Evolutionary conservation across 2,329 filamentous ascomycete species (phyloP).

Genomic region (Diaporthe capsici): DNA sequence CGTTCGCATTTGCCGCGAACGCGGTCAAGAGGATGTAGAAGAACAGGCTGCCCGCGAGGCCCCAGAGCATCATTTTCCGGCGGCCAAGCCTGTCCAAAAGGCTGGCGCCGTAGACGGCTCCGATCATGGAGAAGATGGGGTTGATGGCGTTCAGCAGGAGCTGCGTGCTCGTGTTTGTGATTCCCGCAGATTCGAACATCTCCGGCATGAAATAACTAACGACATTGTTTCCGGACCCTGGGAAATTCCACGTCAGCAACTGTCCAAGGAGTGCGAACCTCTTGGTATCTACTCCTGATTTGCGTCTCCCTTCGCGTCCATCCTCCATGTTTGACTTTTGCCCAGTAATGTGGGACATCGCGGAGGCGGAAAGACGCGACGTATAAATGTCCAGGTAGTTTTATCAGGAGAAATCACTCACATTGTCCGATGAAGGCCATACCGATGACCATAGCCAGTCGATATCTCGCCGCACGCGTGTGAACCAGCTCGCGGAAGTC

Average conservation of each 20-base stretch:
- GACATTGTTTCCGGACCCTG: slow-evolving; percentile 53
- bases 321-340: neutral
- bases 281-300: neutral
- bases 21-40: slow-evolving; percentile 59
- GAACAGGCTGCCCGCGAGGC: slow-evolving; percentile 35
- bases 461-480: slow-evolving; percentile 54
- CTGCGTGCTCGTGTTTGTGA: slow-evolving; percentile 55
- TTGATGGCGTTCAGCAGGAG: slow-evolving; percentile 67
- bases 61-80: slow-evolving; percentile 56
- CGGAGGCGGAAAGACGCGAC: neutral
- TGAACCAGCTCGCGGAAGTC: slow-evolving; percentile 61
- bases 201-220: slow-evolving; percentile 64
- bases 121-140: slow-evolving; percentile 63
- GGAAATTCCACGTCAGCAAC: neutral
- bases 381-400: neutral
- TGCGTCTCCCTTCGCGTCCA: too few species aligned
- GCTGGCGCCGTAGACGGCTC: slow-evolving; percentile 63
- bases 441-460: slow-evolving; percentile 56
- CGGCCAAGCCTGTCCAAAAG: slow-evolving; percentile 66
- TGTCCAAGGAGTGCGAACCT: neutral
- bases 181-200: slow-evolving; percentile 66
- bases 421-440: slow-evolving; percentile 62
- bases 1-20: slow-evolving; percentile 55
- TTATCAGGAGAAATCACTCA: neutral
- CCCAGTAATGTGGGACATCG: too few species aligned